A percentile compares a stretch with the other conserved stretches of the same genome.
Conservation (phyloP, 2,329 filamentous ascomycete species). For the Xylariales sp. region DNA sequence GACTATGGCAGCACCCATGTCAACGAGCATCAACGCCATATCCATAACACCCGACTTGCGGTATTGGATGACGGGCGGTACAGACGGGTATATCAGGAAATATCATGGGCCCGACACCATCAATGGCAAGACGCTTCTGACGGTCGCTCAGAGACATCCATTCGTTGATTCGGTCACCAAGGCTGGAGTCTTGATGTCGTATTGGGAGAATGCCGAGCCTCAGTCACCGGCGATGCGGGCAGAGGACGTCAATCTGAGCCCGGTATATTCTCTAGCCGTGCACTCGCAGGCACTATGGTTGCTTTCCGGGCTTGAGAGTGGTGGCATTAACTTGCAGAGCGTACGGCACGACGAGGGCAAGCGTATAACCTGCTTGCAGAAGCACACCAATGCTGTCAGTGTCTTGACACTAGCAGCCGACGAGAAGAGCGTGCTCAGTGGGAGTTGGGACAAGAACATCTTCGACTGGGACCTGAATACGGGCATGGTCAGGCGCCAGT, state of each 20-base stretch:
- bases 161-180: slow-evolving; percentile 98
- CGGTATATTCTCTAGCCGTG: slow-evolving; percentile 89
- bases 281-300: slow-evolving; percentile 90
- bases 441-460: slow-evolving; percentile 94
- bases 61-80: slow-evolving; percentile 91
- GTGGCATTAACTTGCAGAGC: slow-evolving; percentile 88
- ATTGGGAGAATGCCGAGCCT: slow-evolving; percentile 96
- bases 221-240: slow-evolving; percentile 33
- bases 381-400: slow-evolving; percentile 88
- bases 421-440: slow-evolving; percentile 81
- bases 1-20: slow-evolving; percentile 92
- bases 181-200: slow-evolving; percentile 87
- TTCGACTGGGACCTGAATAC: slow-evolving; percentile 94
- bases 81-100: slow-evolving; percentile 93
- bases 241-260: slow-evolving; percentile 66
- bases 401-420: slow-evolving; percentile 78
- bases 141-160: slow-evolving; percentile 90
- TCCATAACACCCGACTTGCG: slow-evolving; percentile 89
- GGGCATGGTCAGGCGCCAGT: slow-evolving; percentile 70
- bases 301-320: slow-evolving; percentile 83
- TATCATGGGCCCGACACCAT: slow-evolving; percentile 94
- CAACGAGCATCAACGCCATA: slow-evolving; percentile 91
- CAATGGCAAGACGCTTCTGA: slow-evolving; percentile 89
- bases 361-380: slow-evolving; percentile 72
- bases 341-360: slow-evolving; percentile 94